Conservation (phyloP, 139 green algal species). For the Chlamydomonas incerta region DNA sequence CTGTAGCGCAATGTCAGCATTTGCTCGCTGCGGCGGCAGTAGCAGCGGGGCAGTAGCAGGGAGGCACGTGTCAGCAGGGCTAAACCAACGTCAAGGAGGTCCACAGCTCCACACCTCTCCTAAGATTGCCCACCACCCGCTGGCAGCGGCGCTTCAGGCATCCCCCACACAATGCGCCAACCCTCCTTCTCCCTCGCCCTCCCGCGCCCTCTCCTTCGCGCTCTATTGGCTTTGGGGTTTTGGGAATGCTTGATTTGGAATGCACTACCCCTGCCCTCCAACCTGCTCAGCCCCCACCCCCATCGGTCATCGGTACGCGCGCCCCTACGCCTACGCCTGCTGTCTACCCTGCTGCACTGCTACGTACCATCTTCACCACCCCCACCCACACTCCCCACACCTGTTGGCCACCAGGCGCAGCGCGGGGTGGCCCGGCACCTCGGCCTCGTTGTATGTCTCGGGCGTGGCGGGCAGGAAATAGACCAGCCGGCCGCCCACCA, state of each 20-base stretch:
- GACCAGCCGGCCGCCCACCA: slow-evolving; percentile 72
- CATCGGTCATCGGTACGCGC: too few species aligned
- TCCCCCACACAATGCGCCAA: too few species aligned
- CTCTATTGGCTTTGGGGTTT: too few species aligned
- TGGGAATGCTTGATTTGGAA: neutral
- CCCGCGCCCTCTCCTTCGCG: too few species aligned
- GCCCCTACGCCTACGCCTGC: too few species aligned
- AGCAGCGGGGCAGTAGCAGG: neutral
- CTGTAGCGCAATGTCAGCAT: slow-evolving; percentile 83
- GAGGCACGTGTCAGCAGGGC: neutral
- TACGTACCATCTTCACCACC: neutral
- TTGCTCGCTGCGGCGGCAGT: slow-evolving; percentile 76
- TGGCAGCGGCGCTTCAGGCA: too few species aligned
- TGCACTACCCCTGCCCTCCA: neutral
- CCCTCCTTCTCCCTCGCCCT: neutral
- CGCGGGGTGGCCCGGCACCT: slow-evolving; percentile 80
- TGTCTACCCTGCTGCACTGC: too few species aligned
- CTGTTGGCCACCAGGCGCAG: slow-evolving; percentile 65
- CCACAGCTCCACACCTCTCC: too few species aligned
- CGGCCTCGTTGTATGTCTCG: slow-evolving; percentile 66
- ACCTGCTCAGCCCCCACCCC: neutral
- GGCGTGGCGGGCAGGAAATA: slow-evolving; percentile 78
- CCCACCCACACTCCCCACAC: neutral
- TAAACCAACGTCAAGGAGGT: too few species aligned
- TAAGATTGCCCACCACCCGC: too few species aligned